Evolutionary conservation across 164 flowering plant species (phyloP).

Genomic region (Umbilicus rupestris): DNA sequence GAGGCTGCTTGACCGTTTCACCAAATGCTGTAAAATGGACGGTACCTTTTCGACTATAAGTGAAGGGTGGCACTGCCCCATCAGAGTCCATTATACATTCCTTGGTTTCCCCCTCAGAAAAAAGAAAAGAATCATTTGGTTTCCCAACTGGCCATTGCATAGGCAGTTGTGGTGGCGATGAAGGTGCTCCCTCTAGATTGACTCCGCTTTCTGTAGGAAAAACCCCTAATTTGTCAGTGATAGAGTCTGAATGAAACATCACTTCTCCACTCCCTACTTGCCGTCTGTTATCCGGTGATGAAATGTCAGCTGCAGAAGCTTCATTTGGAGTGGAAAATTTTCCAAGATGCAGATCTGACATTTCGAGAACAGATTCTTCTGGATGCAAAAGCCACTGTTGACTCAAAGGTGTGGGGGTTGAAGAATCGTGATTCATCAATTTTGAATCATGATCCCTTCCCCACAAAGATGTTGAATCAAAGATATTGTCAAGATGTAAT

Average conservation of each 20-base stretch:
- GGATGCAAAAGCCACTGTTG: too few species aligned
- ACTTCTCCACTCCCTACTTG: conserved; percentile 15
- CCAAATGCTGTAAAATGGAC: background rate
- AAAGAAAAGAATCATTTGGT: conserved; percentile 19
- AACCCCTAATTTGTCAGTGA: conserved; percentile 16
- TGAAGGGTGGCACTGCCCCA: background rate
- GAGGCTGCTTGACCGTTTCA: background rate
- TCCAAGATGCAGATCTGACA: background rate
- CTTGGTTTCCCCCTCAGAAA: conserved; percentile 5
- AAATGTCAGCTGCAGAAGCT: conserved; percentile 11
- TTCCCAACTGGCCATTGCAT: conserved; percentile 78
- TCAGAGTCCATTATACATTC: background rate
- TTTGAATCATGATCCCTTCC: too few species aligned
- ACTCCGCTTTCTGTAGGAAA: conserved; percentile 19
- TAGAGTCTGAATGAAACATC: conserved; percentile 12
- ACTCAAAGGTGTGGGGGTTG: too few species aligned
- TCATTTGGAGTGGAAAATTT: conserved; percentile 18
- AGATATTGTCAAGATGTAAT: too few species aligned
- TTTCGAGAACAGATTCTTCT: too few species aligned
- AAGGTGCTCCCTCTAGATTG: conserved; percentile 46
- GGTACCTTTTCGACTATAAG: background rate
- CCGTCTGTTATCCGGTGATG: conserved; percentile 8
- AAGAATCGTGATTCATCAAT: too few species aligned
- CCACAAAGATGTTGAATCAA: too few species aligned
- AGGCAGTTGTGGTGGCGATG: conserved; percentile 91